Evolutionary conservation across 2,329 filamentous ascomycete species (phyloP).

Genomic region (Raffaelea albimanens): DNA sequence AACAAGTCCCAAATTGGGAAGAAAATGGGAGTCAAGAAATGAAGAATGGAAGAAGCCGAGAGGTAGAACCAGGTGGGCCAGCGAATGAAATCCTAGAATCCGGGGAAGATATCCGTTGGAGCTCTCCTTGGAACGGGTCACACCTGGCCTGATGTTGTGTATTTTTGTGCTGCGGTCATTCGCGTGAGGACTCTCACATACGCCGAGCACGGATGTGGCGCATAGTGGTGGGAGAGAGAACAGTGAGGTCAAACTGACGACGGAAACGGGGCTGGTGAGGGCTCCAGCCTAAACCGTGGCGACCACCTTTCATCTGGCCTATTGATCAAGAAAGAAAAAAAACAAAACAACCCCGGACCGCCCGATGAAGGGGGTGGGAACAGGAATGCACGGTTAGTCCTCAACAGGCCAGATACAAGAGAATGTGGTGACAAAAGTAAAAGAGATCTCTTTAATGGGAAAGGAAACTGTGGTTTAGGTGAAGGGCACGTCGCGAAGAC

Average conservation of each 20-base stretch:
- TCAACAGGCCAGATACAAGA: neutral
- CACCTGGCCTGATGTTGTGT: neutral
- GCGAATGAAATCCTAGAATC: too few relatives aligned
- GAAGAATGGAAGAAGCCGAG: neutral
- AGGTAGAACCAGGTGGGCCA: neutral
- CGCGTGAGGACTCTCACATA: neutral
- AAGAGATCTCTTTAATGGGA: neutral
- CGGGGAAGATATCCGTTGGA: too few relatives aligned
- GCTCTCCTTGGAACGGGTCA: neutral
- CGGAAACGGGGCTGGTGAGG: constrained; percentile 1
- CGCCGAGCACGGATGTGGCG: constrained; percentile 7
- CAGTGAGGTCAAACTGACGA: constrained; percentile 7
- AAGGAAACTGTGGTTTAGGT: constrained; percentile 2
- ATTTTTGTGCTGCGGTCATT: neutral
- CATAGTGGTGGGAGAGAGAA: constrained; percentile 1
- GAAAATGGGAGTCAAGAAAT: neutral
- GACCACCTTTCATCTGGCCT: constrained; percentile 12
- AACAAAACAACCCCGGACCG: too few relatives aligned
- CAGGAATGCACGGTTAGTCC: too few relatives aligned
- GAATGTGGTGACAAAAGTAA: neutral
- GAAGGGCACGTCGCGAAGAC: neutral
- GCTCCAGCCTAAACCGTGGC: constrained; percentile 1
- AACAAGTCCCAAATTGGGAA: neutral
- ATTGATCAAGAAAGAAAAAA: neutral
- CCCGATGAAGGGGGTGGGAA: too few relatives aligned